Conservation (phyloP, 169 alveolate genomes). For the Miamiensis avidus region DNA sequence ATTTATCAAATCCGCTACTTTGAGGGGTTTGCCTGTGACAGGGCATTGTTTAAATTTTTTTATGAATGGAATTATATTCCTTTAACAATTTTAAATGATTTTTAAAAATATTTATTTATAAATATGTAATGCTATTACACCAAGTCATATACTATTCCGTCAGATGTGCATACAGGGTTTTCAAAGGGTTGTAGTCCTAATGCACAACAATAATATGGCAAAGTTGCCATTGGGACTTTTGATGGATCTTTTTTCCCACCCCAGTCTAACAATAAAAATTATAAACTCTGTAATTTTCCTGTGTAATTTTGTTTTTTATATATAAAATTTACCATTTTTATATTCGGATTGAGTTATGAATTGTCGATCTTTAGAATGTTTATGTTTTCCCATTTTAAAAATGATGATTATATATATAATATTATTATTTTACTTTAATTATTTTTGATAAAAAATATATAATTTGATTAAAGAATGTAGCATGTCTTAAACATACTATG, state of each 20-base stretch:
- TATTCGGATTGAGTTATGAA: constrained; percentile 88
- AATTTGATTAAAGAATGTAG: no score
- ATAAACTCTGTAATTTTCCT: no score
- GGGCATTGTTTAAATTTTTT: constrained; percentile 84
- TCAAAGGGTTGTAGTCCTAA: constrained; percentile 81
- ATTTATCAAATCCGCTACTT: constrained; percentile 70
- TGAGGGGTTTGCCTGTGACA: constrained; percentile 85
- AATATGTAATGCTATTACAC: constrained; percentile 12
- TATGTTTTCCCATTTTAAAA: constrained; percentile 92
- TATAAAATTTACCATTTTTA: constrained; percentile 37
- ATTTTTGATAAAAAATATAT: no score
- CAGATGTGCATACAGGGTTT: constrained; percentile 86
- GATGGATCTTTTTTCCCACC: constrained; percentile 80
- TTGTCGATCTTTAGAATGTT: constrained; percentile 92
- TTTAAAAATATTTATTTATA: background rate
- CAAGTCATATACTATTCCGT: constrained; percentile 83
- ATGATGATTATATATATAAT: no score
- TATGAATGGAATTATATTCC: constrained; percentile 72
- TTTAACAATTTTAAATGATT: constrained; percentile 19
- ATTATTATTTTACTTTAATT: no score
- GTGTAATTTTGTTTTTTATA: no score
- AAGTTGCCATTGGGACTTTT: constrained; percentile 62
- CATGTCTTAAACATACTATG: no score
- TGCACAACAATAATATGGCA: constrained; percentile 82
- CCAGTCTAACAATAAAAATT: constrained; percentile 66